Evolutionary conservation across 163 green algal species (phyloP).

Genomic region (Scenedesmus sp.): DNA sequence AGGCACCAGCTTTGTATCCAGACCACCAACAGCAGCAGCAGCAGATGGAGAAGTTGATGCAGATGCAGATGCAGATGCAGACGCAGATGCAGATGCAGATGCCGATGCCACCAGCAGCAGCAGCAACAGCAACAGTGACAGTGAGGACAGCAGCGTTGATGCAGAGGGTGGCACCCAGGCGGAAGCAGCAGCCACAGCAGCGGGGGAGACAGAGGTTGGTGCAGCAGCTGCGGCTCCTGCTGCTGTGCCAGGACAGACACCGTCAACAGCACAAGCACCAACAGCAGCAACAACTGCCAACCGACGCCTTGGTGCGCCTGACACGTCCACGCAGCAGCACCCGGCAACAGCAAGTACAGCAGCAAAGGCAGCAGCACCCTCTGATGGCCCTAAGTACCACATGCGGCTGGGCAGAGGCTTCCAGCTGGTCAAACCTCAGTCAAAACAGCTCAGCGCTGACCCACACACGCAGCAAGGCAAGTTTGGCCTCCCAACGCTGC

Average conservation of each 20-base stretch:
- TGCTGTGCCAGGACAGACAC: not conserved
- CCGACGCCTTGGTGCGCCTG: not conserved
- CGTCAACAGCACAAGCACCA: not conserved
- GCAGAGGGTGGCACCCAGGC: not conserved
- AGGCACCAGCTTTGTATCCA: constrained; percentile 6
- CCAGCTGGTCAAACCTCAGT: not conserved
- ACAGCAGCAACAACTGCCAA: not conserved
- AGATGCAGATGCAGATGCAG: not conserved
- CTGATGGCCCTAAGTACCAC: not conserved
- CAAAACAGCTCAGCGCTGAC: not conserved
- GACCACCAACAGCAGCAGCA: not conserved
- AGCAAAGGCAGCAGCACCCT: not conserved
- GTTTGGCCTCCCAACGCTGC: too few species aligned
- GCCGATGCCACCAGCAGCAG: not conserved
- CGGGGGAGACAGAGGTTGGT: not conserved
- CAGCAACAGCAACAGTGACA: constrained; percentile 3
- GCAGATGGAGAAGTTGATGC: not conserved
- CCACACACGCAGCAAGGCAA: not conserved
- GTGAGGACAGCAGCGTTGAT: not conserved
- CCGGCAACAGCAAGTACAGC: not conserved
- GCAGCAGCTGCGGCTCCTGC: not conserved
- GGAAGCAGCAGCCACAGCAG: too few species aligned
- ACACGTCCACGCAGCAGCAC: not conserved
- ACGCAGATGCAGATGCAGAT: not conserved
- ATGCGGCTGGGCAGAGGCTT: not conserved